phyloP scores from a whole-genome alignment of 2,329 filamentous ascomycete species.

The Sclerotinia sclerotiorum region DNA sequence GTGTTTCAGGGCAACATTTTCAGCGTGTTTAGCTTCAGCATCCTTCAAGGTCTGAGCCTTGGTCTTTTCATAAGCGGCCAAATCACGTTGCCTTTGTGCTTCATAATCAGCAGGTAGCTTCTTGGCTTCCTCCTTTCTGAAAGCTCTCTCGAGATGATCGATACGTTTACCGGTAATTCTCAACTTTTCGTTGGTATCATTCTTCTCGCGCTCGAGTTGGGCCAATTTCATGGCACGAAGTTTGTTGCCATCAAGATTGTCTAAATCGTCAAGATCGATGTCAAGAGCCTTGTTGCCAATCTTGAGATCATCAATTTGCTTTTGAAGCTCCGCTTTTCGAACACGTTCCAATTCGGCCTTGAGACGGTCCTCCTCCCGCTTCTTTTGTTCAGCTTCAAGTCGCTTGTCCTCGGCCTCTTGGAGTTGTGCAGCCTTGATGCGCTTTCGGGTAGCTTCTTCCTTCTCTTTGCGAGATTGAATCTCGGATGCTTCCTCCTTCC shows the following conservation, averaged over 20 bases:
- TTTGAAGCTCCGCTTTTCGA: slow-evolving; percentile 90
- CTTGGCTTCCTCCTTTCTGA: slow-evolving; percentile 93
- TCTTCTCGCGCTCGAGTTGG: slow-evolving; percentile 97
- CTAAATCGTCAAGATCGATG: slow-evolving; percentile 77
- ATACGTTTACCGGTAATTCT: slow-evolving; percentile 92
- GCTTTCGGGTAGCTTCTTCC: slow-evolving; percentile 87
- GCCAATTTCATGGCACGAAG: slow-evolving; percentile 93
- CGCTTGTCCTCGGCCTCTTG: slow-evolving; percentile 88
- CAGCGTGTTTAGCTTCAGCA: slow-evolving; percentile 83
- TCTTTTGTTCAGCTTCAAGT: slow-evolving; percentile 86
- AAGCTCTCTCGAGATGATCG: slow-evolving; percentile 94
- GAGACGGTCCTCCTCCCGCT: slow-evolving; percentile 82
- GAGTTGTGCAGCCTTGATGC: slow-evolving; percentile 80
- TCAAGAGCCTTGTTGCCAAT: slow-evolving; percentile 73
- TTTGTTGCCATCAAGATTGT: slow-evolving; percentile 83
- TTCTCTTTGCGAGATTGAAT: slow-evolving; percentile 85
- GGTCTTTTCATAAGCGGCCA: slow-evolving; percentile 74
- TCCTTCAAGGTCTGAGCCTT: slow-evolving; percentile 78
- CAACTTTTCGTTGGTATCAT: slow-evolving; percentile 86
- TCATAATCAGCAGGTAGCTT: slow-evolving; percentile 85
- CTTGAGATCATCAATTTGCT: slow-evolving; percentile 88
- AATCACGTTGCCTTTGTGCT: slow-evolving; percentile 74
- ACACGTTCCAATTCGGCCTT: slow-evolving; percentile 87
- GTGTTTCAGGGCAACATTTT: slow-evolving; percentile 90
- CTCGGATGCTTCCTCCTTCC: slow-evolving; percentile 93